Base-by-base conservation (phyloP, 495 filamentous ascomycete species). In the Tuber borchii region DNA sequence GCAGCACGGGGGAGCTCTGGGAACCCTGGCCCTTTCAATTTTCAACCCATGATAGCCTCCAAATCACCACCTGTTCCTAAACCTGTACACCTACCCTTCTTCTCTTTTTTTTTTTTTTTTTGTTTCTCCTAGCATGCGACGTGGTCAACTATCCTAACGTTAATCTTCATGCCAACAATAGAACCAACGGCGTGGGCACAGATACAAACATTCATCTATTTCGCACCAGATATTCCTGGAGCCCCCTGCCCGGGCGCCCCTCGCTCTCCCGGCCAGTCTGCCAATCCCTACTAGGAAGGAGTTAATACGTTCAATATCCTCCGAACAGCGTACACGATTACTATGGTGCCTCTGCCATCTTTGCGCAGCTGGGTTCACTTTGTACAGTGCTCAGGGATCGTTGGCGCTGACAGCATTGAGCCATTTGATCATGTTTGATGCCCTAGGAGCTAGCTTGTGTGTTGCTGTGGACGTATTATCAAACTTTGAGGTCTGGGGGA, bases 401-500 rank as follows among this genome's bases (percentile, higher is more conserved):
- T 87, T 97, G 19, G 93, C 96, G 39, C 90, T 97, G 85, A 97
- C 93, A 9, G 94, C 95, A 0, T 86, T 99, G 20, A 96, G 93
- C 17, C 95, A 97, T 80, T 86, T 99, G 72, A 92, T 98, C 73
- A 89, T 97, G 82, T 99, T 97, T 83, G 95, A 99, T 84, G 94
- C 95, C 16, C 87, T 97, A 2, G 93, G 93, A 20, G 95, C 95
- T 22, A 89, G 93, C 70, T 90, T 99, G n/a, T 98, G 95, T 81
- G 94, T 97, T 1, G 90, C 88, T 2, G 95, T 98, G 69, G 95
- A 98, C 82, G 92, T 98, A 0, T 87, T 97, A 44, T 89, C 91
- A 44, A 98, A 98, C 84, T 99, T 99, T 79, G 95, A 97, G 82
- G 95, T 97, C 5, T 98, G 96, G 96, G 94, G 93, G 75, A 89